These are phyloP conservation scores for Ascoidea asiatica DNA, from an alignment of 805 yeast genomes.

Conservation along the genomic window DNA sequence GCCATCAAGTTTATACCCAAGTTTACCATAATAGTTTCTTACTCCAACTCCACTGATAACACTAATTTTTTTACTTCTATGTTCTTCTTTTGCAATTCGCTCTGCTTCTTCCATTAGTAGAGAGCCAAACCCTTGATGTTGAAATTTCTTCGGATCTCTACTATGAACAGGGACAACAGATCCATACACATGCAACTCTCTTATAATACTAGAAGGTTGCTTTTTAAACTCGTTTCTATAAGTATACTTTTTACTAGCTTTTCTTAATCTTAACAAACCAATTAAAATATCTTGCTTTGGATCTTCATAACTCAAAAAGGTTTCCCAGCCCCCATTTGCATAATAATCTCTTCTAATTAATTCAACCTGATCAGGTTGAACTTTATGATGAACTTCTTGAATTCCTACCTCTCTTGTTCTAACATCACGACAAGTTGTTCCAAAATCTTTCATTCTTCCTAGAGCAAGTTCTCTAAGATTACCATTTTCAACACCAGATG, in stretches of 20 bases:
- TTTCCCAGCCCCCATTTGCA: conserved; percentile 99
- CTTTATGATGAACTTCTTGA: conserved; percentile 95
- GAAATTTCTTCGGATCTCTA: conserved; percentile 94
- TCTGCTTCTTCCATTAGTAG: conserved; percentile 97
- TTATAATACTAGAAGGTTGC: conserved; percentile 86
- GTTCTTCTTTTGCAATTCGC: conserved; percentile 88
- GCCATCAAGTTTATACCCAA: conserved; percentile 89
- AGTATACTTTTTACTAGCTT: conserved; percentile 80
- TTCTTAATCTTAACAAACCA: conserved; percentile 78
- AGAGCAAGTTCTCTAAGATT: conserved; percentile 89
- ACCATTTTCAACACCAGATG: conserved; percentile 97
- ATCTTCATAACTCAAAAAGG: conserved; percentile 90
- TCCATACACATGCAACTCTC: conserved; percentile 95
- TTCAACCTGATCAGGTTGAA: conserved; percentile 94
- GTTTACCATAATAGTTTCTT: conserved; percentile 82
- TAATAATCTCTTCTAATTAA: conserved; percentile 88
- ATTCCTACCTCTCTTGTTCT: conserved; percentile 98
- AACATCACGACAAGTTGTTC: conserved; percentile 90
- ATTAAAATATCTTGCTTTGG: conserved; percentile 92
- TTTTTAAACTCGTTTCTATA: conserved; percentile 75
- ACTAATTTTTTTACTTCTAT: conserved; percentile 80
- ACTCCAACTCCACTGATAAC: conserved; percentile 98
- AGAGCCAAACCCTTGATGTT: conserved; percentile 98
- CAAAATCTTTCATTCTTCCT: conserved; percentile 97
- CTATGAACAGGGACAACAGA: conserved; percentile 94